Percentiles rank a stretch among this genome's conserved stretches.
These are phyloP conservation scores for Trifolium fragiferum DNA, from an alignment of 306 rosid genomes.

Conservation along the genomic window DNA sequence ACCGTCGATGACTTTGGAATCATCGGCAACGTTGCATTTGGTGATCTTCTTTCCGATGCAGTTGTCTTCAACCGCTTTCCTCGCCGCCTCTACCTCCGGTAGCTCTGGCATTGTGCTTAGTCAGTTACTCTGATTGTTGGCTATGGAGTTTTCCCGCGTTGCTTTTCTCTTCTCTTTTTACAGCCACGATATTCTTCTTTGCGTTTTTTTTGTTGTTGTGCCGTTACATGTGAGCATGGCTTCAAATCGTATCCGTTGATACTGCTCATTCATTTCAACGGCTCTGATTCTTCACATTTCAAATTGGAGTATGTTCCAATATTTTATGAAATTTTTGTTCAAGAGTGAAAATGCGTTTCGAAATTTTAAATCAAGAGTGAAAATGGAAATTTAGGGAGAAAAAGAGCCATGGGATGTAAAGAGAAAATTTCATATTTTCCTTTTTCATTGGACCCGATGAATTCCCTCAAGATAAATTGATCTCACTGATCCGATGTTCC, in stretches of 20 bases:
- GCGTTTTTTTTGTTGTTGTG: neutral
- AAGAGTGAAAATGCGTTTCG: no score
- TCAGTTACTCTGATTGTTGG: neutral
- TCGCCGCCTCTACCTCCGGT: constrained; percentile 98
- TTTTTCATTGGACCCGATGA: neutral
- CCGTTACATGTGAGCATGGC: neutral
- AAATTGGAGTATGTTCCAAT: neutral
- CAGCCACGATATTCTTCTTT: neutral
- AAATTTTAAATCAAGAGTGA: no score
- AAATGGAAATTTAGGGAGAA: no score
- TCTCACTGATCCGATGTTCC: no score
- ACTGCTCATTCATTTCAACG: constrained; percentile 18
- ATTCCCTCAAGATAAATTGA: no score
- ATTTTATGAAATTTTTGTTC: no score
- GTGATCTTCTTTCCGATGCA: constrained; percentile 78
- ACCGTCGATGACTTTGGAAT: constrained; percentile 85
- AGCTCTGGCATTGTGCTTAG: constrained; percentile 77
- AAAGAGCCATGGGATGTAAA: no score
- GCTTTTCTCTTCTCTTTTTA: constrained; percentile 1
- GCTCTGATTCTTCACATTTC: constrained; percentile 21
- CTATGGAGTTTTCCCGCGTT: constrained; percentile 49
- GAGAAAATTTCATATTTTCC: no score
- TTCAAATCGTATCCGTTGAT: constrained; percentile 33
- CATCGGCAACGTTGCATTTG: constrained; percentile 68
- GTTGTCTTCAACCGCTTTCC: constrained; percentile 79